Base-by-base conservation (phyloP, 345 rosid species). In the Salix arbutifolia region DNA sequence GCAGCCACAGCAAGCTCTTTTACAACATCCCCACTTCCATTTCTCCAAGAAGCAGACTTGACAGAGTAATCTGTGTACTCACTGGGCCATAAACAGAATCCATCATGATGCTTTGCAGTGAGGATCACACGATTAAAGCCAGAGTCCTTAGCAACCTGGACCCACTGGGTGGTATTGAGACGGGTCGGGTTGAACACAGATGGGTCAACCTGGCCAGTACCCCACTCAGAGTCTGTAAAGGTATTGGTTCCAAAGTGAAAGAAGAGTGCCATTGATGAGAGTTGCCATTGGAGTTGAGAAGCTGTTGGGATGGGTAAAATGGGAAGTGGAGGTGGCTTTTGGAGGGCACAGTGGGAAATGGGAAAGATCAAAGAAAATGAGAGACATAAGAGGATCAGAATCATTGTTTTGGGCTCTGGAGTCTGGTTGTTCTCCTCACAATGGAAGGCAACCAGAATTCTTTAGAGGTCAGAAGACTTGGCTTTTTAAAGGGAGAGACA, bases 51-150 rank as follows among this genome's bases (percentile, higher is more conserved):
- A 73, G 92, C 86, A 0, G 93, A 84, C 86, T 77, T 87, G 50
- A 93, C 96, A 23, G 93, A 88, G 84, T 90, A 93, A n/a, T 91
- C 83, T 0, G 96, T 93, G 84, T 86, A 93, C 44, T 81, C 86
- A 64, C 86, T 87, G 3, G 94, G 97, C 99, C 97, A 95, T 78
- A 95, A 83, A 68, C 97, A 95, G 83, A 95, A 93, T n/a, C 99
- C 99, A 64, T 95, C 99, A 74, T 91, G 97, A 88, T 95, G 97
- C 65, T 95, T 95, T 5, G 96, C 92, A 0, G 97, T 95, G 74
- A 95, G 91, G 65, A 92, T 87, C 53, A 95, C 84, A 11, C 91
- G 87, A 6, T 89, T 79, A 78, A 95, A 95, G 5, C 96, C 97
- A 7, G 86, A 82, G 75, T 83, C 89, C 84, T 91, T 88, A 11